Conservation (phyloP, 2,329 filamentous ascomycete species). For the Penicillium expansum region DNA sequence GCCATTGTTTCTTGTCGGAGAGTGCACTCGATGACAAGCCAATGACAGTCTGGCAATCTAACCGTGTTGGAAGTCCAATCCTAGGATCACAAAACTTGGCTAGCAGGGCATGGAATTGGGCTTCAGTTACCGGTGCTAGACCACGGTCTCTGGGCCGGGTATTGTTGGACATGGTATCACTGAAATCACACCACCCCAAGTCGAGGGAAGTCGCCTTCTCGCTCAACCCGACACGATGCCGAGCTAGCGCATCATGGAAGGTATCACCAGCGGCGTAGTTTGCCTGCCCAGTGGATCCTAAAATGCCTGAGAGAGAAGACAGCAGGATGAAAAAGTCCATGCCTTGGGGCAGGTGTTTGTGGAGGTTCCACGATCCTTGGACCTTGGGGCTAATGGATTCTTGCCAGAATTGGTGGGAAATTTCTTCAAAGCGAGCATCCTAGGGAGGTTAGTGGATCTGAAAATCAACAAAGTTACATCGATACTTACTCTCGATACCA, state of each 20-base stretch:
- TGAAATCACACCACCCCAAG: slow-evolving; percentile 20
- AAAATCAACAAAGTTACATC: neutral
- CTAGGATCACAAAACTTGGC: neutral
- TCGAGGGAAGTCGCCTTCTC: slow-evolving; percentile 21
- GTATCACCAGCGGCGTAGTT: slow-evolving; percentile 44
- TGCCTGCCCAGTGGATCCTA: slow-evolving; percentile 47
- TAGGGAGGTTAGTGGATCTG: neutral
- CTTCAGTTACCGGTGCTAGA: slow-evolving; percentile 1
- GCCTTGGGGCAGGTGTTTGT: slow-evolving; percentile 22
- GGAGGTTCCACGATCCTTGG: slow-evolving; percentile 18
- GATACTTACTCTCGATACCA: slow-evolving; percentile 16
- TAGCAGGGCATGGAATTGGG: slow-evolving; percentile 20
- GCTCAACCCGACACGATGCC: slow-evolving; percentile 21
- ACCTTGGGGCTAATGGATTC: slow-evolving; percentile 32
- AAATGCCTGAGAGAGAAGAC: slow-evolving; percentile 42
- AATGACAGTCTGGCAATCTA: neutral
- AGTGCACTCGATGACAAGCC: neutral
- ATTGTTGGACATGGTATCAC: neutral
- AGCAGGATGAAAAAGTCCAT: slow-evolving; percentile 46
- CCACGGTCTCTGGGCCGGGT: neutral
- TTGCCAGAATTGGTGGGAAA: slow-evolving; percentile 30
- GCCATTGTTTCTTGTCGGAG: slow-evolving; percentile 1
- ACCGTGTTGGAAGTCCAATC: neutral
- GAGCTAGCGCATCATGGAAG: slow-evolving; percentile 40
- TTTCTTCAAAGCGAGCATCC: slow-evolving; percentile 31